phyloP scores from a whole-genome alignment of 805 yeast genomes.

The Saccharomycopsis guyanensis region DNA sequence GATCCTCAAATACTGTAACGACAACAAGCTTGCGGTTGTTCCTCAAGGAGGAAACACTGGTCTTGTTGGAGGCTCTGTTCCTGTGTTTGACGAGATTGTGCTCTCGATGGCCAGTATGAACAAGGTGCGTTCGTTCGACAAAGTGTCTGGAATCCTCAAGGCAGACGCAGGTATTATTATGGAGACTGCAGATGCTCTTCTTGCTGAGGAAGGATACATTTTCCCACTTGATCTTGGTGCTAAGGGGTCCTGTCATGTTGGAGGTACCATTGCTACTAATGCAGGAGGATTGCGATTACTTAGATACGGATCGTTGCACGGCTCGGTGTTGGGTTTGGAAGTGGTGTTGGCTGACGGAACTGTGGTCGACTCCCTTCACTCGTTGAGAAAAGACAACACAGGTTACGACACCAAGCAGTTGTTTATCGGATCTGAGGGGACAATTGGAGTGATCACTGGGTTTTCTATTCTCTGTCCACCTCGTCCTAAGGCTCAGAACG shows the following conservation, averaged over 20 bases:
- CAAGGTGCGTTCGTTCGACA: constrained; percentile 74
- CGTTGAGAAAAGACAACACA: constrained; percentile 89
- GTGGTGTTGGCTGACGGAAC: constrained; percentile 85
- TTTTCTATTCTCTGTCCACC: constrained; percentile 85
- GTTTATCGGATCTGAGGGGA: constrained; percentile 92
- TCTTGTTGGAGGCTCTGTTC: constrained; percentile 88
- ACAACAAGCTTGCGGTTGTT: constrained; percentile 69
- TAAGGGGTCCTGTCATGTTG: constrained; percentile 93
- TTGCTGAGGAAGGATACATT: constrained; percentile 77
- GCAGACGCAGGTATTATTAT: constrained; percentile 87
- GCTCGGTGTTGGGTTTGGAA: constrained; percentile 83
- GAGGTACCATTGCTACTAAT: constrained; percentile 91
- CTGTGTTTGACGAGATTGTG: constrained; percentile 85
- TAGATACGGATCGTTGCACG: constrained; percentile 89
- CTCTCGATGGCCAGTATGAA: constrained; percentile 64
- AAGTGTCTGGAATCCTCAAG: constrained; percentile 75
- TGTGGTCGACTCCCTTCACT: constrained; percentile 67
- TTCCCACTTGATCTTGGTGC: constrained; percentile 95
- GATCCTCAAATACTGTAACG: constrained; percentile 76
- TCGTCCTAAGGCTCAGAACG: constrained; percentile 77
- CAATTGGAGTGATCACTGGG: constrained; percentile 85
- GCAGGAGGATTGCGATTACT: constrained; percentile 91
- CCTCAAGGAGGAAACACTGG: constrained; percentile 99
- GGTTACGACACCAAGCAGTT: constrained; percentile 91
- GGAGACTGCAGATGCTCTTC: constrained; percentile 72